These are phyloP conservation scores for Tuber umbilicatum DNA, from an alignment of 495 filamentous ascomycete genomes.

Conservation along the genomic window DNA sequence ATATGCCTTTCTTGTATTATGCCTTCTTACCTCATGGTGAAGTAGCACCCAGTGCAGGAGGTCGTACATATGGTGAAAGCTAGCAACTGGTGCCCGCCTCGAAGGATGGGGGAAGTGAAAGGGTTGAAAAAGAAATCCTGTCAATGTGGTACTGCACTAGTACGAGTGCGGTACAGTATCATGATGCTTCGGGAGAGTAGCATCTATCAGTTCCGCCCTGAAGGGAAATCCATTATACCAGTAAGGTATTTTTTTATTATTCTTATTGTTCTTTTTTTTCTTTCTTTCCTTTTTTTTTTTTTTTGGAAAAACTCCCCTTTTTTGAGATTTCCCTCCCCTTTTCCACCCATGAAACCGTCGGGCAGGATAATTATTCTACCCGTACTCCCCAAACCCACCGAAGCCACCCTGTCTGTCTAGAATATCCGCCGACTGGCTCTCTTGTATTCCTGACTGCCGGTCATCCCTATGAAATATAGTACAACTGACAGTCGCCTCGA, in stretches of 20 bases:
- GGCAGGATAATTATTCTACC: slow-evolving; percentile 7
- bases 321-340: slow-evolving; percentile 21
- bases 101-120: background rate
- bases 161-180: background rate
- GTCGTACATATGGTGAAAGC: background rate
- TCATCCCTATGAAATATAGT: background rate
- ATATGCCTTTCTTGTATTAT: background rate
- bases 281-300: slow-evolving; percentile 4
- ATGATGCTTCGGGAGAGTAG: background rate
- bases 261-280: slow-evolving; percentile 6
- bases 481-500: background rate
- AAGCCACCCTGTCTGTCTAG: background rate
- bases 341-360: slow-evolving; percentile 34
- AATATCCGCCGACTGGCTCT: background rate
- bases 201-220: background rate
- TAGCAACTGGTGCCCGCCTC: background rate
- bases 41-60: background rate
- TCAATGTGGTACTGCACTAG: background rate
- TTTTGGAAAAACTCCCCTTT: slow-evolving; percentile 10
- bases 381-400: background rate
- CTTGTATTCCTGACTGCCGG: background rate
- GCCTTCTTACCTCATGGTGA: background rate
- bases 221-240: background rate
- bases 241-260: slow-evolving; percentile 1
- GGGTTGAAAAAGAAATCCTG: background rate